Evolutionary conservation across 495 filamentous ascomycete species (phyloP).

Genomic region (Aspergillus egyptiacus): DNA sequence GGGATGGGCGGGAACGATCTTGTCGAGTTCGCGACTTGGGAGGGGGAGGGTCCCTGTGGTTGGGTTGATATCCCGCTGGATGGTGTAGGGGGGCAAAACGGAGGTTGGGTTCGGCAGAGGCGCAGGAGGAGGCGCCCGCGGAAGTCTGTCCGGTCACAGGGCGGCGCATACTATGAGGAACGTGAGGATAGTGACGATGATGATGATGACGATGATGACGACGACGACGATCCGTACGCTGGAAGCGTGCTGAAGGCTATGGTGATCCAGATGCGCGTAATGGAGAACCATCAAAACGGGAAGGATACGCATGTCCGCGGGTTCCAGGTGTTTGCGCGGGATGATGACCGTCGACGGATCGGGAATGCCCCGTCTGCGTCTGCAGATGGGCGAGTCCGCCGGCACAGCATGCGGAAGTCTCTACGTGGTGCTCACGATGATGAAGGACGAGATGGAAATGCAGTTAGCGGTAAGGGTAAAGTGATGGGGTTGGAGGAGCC

Average conservation of each 20-base stretch:
- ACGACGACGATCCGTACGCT: conserved; percentile 37
- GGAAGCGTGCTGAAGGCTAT: conserved; percentile 74
- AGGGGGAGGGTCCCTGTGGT: conserved; percentile 69
- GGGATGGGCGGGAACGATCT: conserved; percentile 86
- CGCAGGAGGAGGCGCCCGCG: conserved; percentile 4
- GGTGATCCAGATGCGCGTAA: conserved; percentile 77
- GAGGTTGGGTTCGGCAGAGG: conserved; percentile 31
- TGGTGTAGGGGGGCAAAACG: conserved; percentile 51
- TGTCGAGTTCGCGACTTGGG: conserved; percentile 72
- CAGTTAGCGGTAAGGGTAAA: conserved; percentile 23
- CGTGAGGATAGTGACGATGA: conserved; percentile 29
- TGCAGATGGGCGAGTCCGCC: conserved; percentile 27
- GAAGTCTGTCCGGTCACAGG: neutral
- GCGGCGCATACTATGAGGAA: conserved; percentile 4
- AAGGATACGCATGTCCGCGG: conserved; percentile 97
- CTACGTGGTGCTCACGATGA: conserved; percentile 22
- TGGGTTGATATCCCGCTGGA: conserved; percentile 82
- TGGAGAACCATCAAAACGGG: conserved; percentile 98
- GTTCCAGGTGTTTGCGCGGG: conserved; percentile 81
- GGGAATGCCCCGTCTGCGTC: conserved; percentile 36
- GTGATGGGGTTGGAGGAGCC: conserved; percentile 42
- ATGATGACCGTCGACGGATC: conserved; percentile 42
- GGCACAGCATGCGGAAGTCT: conserved; percentile 28
- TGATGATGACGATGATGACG: conserved; percentile 22
- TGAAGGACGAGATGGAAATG: conserved; percentile 17